phyloP scores from a whole-genome alignment of 352 stramenopile genomes.

The Globisporangium irregulare region DNA sequence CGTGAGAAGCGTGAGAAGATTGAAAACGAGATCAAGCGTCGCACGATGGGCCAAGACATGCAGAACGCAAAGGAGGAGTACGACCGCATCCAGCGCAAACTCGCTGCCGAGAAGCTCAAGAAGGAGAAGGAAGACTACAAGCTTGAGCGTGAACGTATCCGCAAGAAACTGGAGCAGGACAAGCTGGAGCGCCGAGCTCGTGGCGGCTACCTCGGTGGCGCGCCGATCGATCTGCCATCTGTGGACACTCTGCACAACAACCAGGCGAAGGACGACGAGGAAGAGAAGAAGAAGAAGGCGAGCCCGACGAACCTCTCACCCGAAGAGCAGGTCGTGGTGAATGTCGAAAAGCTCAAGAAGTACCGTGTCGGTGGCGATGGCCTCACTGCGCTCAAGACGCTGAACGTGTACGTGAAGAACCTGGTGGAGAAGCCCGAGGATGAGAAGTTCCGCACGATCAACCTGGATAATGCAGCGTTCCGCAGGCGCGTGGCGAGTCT shows the following conservation, averaged over 20 bases:
- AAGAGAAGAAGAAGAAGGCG: slow-evolving; percentile 34
- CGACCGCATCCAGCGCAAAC: slow-evolving; percentile 72
- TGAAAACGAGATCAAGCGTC: slow-evolving; percentile 70
- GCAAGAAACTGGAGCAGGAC: slow-evolving; percentile 88
- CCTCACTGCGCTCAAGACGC: slow-evolving; percentile 76
- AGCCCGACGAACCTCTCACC: slow-evolving; percentile 43
- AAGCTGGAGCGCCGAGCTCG: slow-evolving; percentile 87
- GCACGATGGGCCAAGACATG: slow-evolving; percentile 73
- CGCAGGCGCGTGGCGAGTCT: slow-evolving; percentile 86
- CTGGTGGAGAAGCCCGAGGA: slow-evolving; percentile 84
- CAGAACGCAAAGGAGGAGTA: slow-evolving; percentile 78
- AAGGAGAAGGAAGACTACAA: slow-evolving; percentile 89
- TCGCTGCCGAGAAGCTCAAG: slow-evolving; percentile 80
- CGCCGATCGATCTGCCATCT: slow-evolving; percentile 53
- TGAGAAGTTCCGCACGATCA: slow-evolving; percentile 91
- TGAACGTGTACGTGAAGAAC: slow-evolving; percentile 88
- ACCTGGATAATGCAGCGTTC: slow-evolving; percentile 88
- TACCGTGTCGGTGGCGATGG: slow-evolving; percentile 84
- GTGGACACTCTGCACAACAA: slow-evolving; percentile 24
- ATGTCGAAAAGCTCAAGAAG: slow-evolving; percentile 78
- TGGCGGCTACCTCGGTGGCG: slow-evolving; percentile 73
- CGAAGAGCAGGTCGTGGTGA: slow-evolving; percentile 70
- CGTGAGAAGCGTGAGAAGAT: slow-evolving; percentile 75
- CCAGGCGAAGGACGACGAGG: slow-evolving; percentile 15
- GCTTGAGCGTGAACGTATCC: slow-evolving; percentile 85